Percentiles rank a stretch among this genome's conserved stretches.
Conservation (phyloP, 2,329 filamentous ascomycete genomes). For the Emericellopsis atlantica region DNA sequence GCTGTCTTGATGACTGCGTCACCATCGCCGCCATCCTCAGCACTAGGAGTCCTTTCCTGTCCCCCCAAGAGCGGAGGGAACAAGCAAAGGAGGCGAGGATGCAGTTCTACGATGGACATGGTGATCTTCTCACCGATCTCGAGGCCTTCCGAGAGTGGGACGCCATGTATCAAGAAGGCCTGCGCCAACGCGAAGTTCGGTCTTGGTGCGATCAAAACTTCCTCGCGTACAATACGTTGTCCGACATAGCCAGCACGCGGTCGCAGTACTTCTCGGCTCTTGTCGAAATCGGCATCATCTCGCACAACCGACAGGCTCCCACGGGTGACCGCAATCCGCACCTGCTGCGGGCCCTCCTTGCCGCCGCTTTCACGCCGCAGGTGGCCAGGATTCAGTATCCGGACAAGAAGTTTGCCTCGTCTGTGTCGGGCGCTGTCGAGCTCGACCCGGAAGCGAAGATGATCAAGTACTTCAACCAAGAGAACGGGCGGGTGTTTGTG, state of each 20-base stretch:
- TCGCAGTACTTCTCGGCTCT: slow-evolving; percentile 78
- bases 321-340: slow-evolving; percentile 3
- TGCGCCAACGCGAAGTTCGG: slow-evolving; percentile 51
- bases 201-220: slow-evolving; percentile 79
- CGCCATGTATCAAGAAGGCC: slow-evolving; percentile 44
- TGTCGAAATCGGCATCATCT: slow-evolving; percentile 46
- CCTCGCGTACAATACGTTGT: slow-evolving; percentile 69
- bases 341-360: neutral
- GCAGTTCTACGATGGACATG: slow-evolving; percentile 63
- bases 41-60: slow-evolving; percentile 74
- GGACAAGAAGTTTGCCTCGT: slow-evolving; percentile 86
- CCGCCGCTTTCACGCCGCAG: slow-evolving; percentile 55
- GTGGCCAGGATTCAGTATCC: slow-evolving; percentile 87
- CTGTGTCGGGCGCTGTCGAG: slow-evolving; percentile 79
- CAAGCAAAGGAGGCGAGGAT: slow-evolving; percentile 66
- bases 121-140: slow-evolving; percentile 81
- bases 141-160: slow-evolving; percentile 76
- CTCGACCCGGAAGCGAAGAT: slow-evolving; percentile 83
- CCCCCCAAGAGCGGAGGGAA: slow-evolving; percentile 71
- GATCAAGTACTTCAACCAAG: slow-evolving; percentile 86
- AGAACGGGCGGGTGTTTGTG: slow-evolving; percentile 80
- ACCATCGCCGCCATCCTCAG: slow-evolving; percentile 90
- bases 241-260: slow-evolving; percentile 78
- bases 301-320: slow-evolving; percentile 6
- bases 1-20: slow-evolving; percentile 77